Percentiles rank a stretch among this genome's conserved stretches.
phyloP scores from a whole-genome alignment of 1,284 basidiomycete genomes.

The Pholiota adiposa region DNA sequence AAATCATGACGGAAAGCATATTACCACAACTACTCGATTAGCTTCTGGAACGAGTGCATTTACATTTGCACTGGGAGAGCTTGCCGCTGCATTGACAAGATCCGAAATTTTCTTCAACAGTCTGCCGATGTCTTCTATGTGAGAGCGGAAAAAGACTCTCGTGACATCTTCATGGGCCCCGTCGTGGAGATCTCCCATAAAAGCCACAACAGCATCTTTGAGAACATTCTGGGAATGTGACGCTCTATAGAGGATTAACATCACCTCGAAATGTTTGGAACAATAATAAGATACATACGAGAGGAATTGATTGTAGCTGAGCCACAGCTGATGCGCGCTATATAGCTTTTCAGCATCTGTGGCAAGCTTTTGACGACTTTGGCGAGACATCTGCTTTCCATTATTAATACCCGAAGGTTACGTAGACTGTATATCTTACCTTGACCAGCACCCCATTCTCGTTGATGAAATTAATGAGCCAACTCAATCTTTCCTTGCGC shows the following conservation, averaged over 20 bases:
- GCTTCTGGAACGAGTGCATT: slow-evolving; percentile 65
- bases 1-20: neutral
- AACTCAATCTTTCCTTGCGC: slow-evolving; percentile 76
- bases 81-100: slow-evolving; percentile 44
- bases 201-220: slow-evolving; percentile 65
- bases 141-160: slow-evolving; percentile 83
- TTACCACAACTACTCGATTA: slow-evolving; percentile 73
- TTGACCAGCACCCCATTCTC: slow-evolving; percentile 80
- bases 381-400: slow-evolving; percentile 72
- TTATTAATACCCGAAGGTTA: neutral
- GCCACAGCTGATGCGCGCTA: slow-evolving; percentile 85
- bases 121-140: slow-evolving; percentile 63
- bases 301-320: slow-evolving; percentile 76
- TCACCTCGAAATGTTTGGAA: neutral
- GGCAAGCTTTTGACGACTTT: slow-evolving; percentile 75
- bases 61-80: slow-evolving; percentile 44
- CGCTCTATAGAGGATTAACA: slow-evolving; percentile 34
- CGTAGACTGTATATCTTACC: slow-evolving; percentile 42
- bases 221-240: slow-evolving; percentile 60
- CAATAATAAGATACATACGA: slow-evolving; percentile 45
- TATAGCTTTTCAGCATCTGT: slow-evolving; percentile 91
- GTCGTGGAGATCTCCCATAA: slow-evolving; percentile 62
- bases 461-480: slow-evolving; percentile 88
- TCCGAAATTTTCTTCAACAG: slow-evolving; percentile 60
- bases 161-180: slow-evolving; percentile 76